Evolutionary conservation across 148 eudicot genomes (phyloP).

Genomic region (Fallopia convolvulus): DNA sequence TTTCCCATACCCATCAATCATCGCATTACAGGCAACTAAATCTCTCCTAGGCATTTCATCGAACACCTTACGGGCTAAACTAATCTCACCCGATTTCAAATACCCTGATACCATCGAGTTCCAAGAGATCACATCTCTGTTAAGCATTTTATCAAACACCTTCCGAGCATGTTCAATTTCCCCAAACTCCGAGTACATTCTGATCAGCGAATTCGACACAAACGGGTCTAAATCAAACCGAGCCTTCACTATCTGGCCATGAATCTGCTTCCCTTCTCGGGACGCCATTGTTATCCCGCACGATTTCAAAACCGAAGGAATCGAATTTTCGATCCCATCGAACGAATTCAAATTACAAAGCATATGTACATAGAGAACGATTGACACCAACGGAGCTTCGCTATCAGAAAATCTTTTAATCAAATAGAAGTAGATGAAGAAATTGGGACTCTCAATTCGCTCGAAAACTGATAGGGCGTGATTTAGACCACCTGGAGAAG

Average conservation of each 20-base stretch:
- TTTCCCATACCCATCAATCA: slow-evolving; percentile 38
- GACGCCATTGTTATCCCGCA: not conserved
- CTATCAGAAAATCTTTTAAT: not conserved
- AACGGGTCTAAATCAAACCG: not conserved
- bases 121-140: slow-evolving; percentile 8
- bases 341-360: not conserved
- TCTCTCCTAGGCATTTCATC: slow-evolving; percentile 1
- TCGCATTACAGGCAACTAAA: slow-evolving; percentile 11
- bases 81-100: not conserved
- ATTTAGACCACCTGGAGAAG: not conserved
- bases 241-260: slow-evolving; percentile 1
- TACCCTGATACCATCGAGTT: slow-evolving; percentile 8
- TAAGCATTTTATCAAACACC: slow-evolving; percentile 12
- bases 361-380: slow-evolving; percentile 2
- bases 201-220: not conserved
- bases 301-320: not conserved
- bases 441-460: not conserved
- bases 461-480: not conserved
- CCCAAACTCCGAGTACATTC: slow-evolving; percentile 1
- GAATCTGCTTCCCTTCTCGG: slow-evolving; percentile 2
- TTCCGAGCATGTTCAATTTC: not conserved
- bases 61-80: not conserved
- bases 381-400: not conserved
- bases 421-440: slow-evolving; percentile 6
- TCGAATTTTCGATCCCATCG: not conserved